Conservation (phyloP, 352 stramenopile species). For the Pythium scleroteichum region DNA sequence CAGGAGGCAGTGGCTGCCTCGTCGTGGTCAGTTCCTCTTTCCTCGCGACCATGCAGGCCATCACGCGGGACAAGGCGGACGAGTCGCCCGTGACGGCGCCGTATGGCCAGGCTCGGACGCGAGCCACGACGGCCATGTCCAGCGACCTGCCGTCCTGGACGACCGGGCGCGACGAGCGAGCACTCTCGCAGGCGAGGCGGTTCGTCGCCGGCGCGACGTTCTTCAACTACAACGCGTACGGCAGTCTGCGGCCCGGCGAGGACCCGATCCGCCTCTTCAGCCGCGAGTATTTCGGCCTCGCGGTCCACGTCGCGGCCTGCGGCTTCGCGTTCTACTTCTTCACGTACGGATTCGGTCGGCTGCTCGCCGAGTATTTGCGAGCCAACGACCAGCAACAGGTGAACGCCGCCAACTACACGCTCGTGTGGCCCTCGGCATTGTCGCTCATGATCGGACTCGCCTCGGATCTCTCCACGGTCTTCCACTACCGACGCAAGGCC, state of each 20-base stretch:
- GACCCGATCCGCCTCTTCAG: constrained; percentile 9
- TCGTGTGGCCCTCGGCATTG: constrained; percentile 54
- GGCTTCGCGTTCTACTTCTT: constrained; percentile 22
- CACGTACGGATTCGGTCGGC: constrained; percentile 4
- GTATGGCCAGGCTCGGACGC: background rate
- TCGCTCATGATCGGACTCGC: constrained; percentile 71
- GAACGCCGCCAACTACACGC: constrained; percentile 22
- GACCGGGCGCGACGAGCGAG: background rate
- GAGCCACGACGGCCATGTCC: background rate
- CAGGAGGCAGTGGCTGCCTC: too few species aligned
- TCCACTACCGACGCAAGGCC: constrained; percentile 59
- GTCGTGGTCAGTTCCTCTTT: too few species aligned
- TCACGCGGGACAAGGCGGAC: background rate
- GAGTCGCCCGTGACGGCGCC: background rate
- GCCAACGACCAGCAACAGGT: constrained; percentile 6
- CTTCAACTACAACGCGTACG: constrained; percentile 32
- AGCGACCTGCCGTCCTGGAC: background rate
- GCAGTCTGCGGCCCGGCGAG: constrained; percentile 14
- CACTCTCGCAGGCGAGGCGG: background rate
- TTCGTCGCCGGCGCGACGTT: constrained; percentile 26
- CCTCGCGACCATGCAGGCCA: background rate
- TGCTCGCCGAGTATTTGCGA: constrained; percentile 19
- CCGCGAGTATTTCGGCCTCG: constrained; percentile 13
- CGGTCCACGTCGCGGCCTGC: constrained; percentile 3
- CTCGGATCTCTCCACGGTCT: constrained; percentile 59